phyloP scores from a whole-genome alignment of 257 asterid species.

The Jacaranda mimosifolia region DNA sequence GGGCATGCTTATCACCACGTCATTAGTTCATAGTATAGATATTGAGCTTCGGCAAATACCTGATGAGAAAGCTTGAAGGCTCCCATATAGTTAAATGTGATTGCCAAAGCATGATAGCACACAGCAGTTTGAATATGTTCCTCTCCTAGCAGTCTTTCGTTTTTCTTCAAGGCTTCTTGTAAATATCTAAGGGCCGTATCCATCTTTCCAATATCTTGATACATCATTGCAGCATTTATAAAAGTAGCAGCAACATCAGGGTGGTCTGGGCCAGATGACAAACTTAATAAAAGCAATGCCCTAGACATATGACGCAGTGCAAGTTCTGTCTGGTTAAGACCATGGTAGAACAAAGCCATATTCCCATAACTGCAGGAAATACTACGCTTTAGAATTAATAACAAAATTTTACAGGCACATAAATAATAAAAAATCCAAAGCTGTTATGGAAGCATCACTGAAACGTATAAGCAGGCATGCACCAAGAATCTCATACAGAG shows the following conservation, averaged over 20 bases:
- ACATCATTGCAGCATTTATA: constrained; percentile 98
- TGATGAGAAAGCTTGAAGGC: constrained; percentile 78
- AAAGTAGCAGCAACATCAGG: constrained; percentile 98
- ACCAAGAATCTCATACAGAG: background rate
- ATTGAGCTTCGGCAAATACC: constrained; percentile 44
- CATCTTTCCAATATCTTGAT: constrained; percentile 92
- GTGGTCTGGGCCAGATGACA: constrained; percentile 95
- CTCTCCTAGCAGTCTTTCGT: constrained; percentile 83
- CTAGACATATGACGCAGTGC: constrained; percentile 82
- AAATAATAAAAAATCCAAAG: background rate
- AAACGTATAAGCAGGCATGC: background rate
- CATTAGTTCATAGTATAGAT: constrained; percentile 2
- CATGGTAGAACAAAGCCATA: constrained; percentile 85
- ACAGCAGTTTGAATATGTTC: constrained; percentile 98
- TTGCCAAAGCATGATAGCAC: constrained; percentile 98
- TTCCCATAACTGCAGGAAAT: constrained; percentile 69
- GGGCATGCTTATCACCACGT: constrained; percentile 11
- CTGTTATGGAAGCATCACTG: too few relatives aligned
- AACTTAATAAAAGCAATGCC: constrained; percentile 75
- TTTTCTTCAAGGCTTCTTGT: constrained; percentile 94
- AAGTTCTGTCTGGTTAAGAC: constrained; percentile 81
- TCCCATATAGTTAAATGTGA: constrained; percentile 76
- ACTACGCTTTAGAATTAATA: constrained; percentile 14
- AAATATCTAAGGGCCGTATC: constrained; percentile 90
- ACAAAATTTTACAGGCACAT: constrained; percentile 8